A percentile compares a stretch with the other conserved stretches of the same genome.
phyloP scores from a whole-genome alignment of 2,329 filamentous ascomycete genomes.

The Thelonectria discophora region DNA sequence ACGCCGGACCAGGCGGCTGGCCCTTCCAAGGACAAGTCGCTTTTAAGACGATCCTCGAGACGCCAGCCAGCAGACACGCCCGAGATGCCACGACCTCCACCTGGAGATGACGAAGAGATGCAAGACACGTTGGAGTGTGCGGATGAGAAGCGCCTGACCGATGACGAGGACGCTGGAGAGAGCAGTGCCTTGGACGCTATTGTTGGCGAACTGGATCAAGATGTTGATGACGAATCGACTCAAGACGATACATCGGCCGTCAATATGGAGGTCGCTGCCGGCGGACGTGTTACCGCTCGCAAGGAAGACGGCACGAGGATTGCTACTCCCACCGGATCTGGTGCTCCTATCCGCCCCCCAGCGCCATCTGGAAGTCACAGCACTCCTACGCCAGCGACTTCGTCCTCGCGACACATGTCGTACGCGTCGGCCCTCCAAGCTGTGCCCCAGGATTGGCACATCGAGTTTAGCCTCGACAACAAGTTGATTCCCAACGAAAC shows the following conservation, averaged over 20 bases:
- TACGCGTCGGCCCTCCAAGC: slow-evolving; percentile 87
- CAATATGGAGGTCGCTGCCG: slow-evolving; percentile 87
- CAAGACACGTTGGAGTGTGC: slow-evolving; percentile 87
- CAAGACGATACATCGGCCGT: slow-evolving; percentile 83
- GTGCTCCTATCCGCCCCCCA: slow-evolving; percentile 52
- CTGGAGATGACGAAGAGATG: slow-evolving; percentile 67
- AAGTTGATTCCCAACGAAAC: slow-evolving; percentile 89
- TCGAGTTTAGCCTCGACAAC: slow-evolving; percentile 89
- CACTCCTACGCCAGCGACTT: slow-evolving; percentile 59
- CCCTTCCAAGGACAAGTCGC: slow-evolving; percentile 65
- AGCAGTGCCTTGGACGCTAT: slow-evolving; percentile 80
- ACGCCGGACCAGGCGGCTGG: slow-evolving; percentile 57
- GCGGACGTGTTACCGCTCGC: slow-evolving; percentile 87
- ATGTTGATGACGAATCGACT: slow-evolving; percentile 73
- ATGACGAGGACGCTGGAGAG: slow-evolving; percentile 74
- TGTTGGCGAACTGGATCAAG: slow-evolving; percentile 89
- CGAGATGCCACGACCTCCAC: slow-evolving; percentile 60
- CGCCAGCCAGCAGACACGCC: slow-evolving; percentile 65
- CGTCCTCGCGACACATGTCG: slow-evolving; percentile 74
- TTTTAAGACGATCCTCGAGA: slow-evolving; percentile 70
- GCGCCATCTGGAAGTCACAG: slow-evolving; percentile 51
- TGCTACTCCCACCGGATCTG: slow-evolving; percentile 76
- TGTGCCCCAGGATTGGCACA: slow-evolving; percentile 92
- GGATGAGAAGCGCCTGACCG: slow-evolving; percentile 85
- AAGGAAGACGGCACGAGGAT: slow-evolving; percentile 92